Percentiles rank a stretch among this genome's conserved stretches.
Conservation (phyloP, 2,329 filamentous ascomycete species). For the Nemania sp. region DNA sequence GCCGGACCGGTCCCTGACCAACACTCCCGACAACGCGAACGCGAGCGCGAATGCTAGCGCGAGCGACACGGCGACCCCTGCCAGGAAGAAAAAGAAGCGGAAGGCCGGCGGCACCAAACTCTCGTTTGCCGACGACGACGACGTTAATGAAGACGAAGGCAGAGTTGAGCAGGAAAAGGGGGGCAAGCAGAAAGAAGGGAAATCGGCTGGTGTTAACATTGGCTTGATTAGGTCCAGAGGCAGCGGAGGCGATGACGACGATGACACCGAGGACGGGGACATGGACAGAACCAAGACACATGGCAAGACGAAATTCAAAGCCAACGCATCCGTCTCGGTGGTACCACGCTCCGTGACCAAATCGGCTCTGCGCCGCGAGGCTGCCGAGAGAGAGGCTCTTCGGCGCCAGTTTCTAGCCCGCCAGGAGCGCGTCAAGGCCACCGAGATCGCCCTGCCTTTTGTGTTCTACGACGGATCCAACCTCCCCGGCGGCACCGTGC, state of each 20-base stretch:
- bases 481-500: slow-evolving; percentile 79
- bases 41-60: no score
- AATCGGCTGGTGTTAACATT: no score
- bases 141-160: slow-evolving; percentile 65
- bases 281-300: slow-evolving; percentile 21
- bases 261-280: not conserved
- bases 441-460: slow-evolving; percentile 89
- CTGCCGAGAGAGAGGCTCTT: slow-evolving; percentile 71
- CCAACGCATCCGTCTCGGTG: slow-evolving; percentile 63
- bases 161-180: slow-evolving; percentile 50
- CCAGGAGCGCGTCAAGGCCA: slow-evolving; percentile 85
- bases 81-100: slow-evolving; percentile 52
- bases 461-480: slow-evolving; percentile 97
- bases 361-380: slow-evolving; percentile 75
- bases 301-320: slow-evolving; percentile 57
- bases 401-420: slow-evolving; percentile 79
- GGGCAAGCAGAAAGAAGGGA: not conserved
- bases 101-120: slow-evolving; percentile 50
- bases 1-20: slow-evolving; percentile 53
- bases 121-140: slow-evolving; percentile 72
- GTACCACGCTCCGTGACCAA: slow-evolving; percentile 72
- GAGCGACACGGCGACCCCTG: slow-evolving; percentile 42
- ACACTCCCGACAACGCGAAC: slow-evolving; percentile 52
- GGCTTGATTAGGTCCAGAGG: no score
- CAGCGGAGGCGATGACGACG: no score